Percentiles rank a stretch among this genome's conserved stretches.
These are phyloP conservation scores for Moesziomyces antarcticus DNA, from an alignment of 1,284 basidiomycete genomes.

Conservation along the genomic window DNA sequence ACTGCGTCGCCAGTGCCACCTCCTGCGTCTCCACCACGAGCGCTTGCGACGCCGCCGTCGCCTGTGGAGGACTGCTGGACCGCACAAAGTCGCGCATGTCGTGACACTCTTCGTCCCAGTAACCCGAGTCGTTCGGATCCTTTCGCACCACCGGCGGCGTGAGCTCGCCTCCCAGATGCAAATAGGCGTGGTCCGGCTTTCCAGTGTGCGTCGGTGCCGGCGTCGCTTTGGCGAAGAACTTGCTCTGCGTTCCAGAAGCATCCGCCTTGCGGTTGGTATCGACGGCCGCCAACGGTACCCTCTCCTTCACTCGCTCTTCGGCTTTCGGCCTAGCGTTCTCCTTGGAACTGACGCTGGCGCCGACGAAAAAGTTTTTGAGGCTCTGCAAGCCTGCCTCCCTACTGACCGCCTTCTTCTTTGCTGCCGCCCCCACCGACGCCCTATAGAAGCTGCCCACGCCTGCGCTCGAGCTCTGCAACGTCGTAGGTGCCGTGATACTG, in stretches of 20 bases:
- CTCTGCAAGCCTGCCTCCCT: conserved; percentile 44
- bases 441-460: conserved; percentile 23
- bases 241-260: conserved; percentile 15
- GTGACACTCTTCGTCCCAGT: conserved; percentile 44
- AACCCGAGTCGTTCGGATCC: conserved; percentile 30
- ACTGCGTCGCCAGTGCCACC: conserved; percentile 21
- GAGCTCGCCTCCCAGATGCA: conserved; percentile 36
- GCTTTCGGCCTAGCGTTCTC: conserved; percentile 2
- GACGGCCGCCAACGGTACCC: conserved; percentile 15
- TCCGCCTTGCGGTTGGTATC: conserved; percentile 19
- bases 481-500: conserved; percentile 25
- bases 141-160: conserved; percentile 19
- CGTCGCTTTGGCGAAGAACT: conserved; percentile 22
- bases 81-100: conserved; percentile 40
- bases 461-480: background rate
- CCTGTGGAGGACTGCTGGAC: conserved; percentile 28
- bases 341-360: background rate
- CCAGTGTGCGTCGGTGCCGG: conserved; percentile 3
- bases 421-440: conserved; percentile 1
- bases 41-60: conserved; percentile 20
- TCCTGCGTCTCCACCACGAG: conserved; percentile 37
- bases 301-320: background rate
- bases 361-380: conserved; percentile 36
- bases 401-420: conserved; percentile 34
- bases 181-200: conserved; percentile 23